Evolutionary conservation across 73 alveolate species (phyloP).

Genomic region (Paramecium caudatum): DNA sequence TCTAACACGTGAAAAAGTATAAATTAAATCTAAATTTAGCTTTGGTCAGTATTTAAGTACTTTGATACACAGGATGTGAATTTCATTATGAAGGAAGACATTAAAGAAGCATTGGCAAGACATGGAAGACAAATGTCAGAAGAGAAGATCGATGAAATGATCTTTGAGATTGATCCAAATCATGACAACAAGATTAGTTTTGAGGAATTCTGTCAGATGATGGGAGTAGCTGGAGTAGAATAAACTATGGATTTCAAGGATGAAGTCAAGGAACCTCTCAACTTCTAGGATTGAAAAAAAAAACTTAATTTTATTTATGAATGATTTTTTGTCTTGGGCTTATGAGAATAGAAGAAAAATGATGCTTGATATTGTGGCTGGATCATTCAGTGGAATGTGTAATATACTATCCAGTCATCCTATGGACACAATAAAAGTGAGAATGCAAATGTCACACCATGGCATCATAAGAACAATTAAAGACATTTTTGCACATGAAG

Average conservation of each 20-base stretch:
- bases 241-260: slow-evolving; percentile 53
- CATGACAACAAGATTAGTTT: slow-evolving; percentile 77
- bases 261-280: slow-evolving; percentile 4
- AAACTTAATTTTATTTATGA: background rate
- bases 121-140: slow-evolving; percentile 72
- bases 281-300: no score
- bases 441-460: slow-evolving; percentile 70
- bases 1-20: slow-evolving; percentile 78
- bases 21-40: background rate
- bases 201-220: slow-evolving; percentile 75
- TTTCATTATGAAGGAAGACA: slow-evolving; percentile 71
- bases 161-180: slow-evolving; percentile 77
- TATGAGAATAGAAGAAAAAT: background rate
- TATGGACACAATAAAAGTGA: slow-evolving; percentile 69
- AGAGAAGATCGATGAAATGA: slow-evolving; percentile 73
- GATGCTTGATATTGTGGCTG: slow-evolving; percentile 63
- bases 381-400: slow-evolving; percentile 71
- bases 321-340: slow-evolving; percentile 42
- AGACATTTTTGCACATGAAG: slow-evolving; percentile 53
- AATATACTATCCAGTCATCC: slow-evolving; percentile 75
- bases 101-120: slow-evolving; percentile 76
- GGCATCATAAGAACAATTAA: slow-evolving; percentile 18
- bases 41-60: slow-evolving; percentile 80
- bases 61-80: slow-evolving; percentile 77
- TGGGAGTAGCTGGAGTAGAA: slow-evolving; percentile 66